Base-by-base conservation (phyloP, 441 rosid genomes). In the Adansonia rubrostipa region DNA sequence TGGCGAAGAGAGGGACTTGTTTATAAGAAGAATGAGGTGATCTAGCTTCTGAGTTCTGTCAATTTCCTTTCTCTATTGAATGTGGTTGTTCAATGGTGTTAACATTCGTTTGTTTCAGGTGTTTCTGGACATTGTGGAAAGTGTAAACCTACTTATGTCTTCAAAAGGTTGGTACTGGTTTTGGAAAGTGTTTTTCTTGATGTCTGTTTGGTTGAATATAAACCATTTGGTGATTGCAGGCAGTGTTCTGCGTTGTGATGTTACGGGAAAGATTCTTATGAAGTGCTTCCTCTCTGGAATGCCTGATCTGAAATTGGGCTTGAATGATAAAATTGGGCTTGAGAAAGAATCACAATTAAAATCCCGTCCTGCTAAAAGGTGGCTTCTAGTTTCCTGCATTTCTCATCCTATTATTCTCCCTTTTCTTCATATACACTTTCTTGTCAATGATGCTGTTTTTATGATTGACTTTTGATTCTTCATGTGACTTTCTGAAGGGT, bases 281-380 rank as follows among this genome's bases (percentile, higher is more conserved):
- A 97, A 97, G 90, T 97, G 99, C 84, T 97, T 96, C 85, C 97
- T 97, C 65, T 94, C 98, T 73, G 99, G 98, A 86, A 96, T 96
- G 99, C 99, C 98, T 86, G 99, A 96, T 89, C 79, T 96, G 86
- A 96, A 96, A 87, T 82, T 96, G 94, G 99, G 98, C 33, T 90
- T 96, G 82, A 96, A 96, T 84, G 99, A 94, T 87, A 96, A 96
- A 87, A 93, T 96, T 90, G 99, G 99, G 82, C 97, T 96, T 42
- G 99, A 96, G 90, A 96, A 96, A 84, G 99, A 96, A 86, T 92
- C 99, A 3, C 98, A 96, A 83, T 78, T 94, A 83, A 96, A 96
- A 82, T 91, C 97, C 42, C 97, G 99, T 65, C 98, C 99, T 80
- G 68, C 96, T 73, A 96, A 94, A 85, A 96, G 99, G 99, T 96